phyloP scores from a whole-genome alignment of 352 stramenopile genomes.

The Globisporangium radiosum region DNA sequence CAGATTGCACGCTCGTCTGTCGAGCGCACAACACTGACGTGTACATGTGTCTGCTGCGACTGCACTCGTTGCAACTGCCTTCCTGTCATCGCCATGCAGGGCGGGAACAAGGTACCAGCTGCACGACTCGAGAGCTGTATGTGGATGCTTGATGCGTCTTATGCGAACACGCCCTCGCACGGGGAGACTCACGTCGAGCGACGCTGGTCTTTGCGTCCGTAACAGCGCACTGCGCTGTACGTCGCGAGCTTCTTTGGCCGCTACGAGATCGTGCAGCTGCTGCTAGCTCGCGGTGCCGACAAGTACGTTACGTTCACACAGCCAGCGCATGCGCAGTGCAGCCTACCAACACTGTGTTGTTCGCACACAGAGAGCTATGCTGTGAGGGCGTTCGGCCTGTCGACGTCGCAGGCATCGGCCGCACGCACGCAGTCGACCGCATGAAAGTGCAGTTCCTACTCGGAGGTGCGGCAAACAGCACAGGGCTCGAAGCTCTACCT shows the following conservation, averaged over 20 bases:
- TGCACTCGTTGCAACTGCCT: too few species aligned
- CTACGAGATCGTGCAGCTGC: slow-evolving; percentile 36
- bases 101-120: too few species aligned
- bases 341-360: too few species aligned
- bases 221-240: slow-evolving; percentile 52
- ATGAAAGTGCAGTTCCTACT: slow-evolving; percentile 68
- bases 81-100: too few species aligned
- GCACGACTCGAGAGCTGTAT: too few species aligned
- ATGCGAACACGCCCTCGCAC: not conserved
- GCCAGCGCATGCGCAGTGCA: too few species aligned
- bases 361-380: slow-evolving; percentile 16
- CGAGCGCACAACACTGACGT: too few species aligned
- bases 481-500: not conserved
- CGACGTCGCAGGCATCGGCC: slow-evolving; percentile 24
- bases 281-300: slow-evolving; percentile 17
- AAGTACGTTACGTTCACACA: slow-evolving; percentile 22
- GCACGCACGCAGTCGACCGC: slow-evolving; percentile 30
- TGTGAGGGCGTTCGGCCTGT: slow-evolving; percentile 25
- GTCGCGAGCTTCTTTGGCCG: slow-evolving; percentile 62
- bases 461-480: slow-evolving; percentile 23
- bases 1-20: too few species aligned
- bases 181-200: too few species aligned
- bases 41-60: too few species aligned
- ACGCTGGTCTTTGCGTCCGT: not conserved
- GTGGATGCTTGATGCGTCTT: not conserved